A percentile compares a stretch with the other conserved stretches of the same genome.
Evolutionary conservation across 2,329 filamentous ascomycete genomes (phyloP).

Genomic region (Tolypocladium paradoxum): DNA sequence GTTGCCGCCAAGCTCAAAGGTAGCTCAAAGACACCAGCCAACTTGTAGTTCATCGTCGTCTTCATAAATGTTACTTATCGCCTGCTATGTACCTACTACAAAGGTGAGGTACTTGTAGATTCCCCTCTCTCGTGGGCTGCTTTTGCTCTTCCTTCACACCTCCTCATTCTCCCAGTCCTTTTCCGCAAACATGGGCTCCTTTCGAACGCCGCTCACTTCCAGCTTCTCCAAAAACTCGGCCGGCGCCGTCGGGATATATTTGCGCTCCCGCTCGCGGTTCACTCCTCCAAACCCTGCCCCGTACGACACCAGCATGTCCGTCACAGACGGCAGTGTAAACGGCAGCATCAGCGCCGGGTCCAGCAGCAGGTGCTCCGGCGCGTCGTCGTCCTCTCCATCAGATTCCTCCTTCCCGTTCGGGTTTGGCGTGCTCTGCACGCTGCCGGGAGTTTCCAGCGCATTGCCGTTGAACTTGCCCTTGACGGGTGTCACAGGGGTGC

Average conservation of each 20-base stretch:
- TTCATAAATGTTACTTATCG: background rate
- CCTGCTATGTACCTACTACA: background rate
- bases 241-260: constrained; percentile 92
- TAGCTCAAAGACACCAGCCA: background rate
- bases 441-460: constrained; percentile 31
- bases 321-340: constrained; percentile 89
- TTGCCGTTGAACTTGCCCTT: constrained; percentile 28
- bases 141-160: constrained; percentile 22
- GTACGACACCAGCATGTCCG: constrained; percentile 93
- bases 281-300: constrained; percentile 89
- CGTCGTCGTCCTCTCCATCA: constrained; percentile 47
- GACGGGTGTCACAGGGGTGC: constrained; percentile 33
- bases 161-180: constrained; percentile 60
- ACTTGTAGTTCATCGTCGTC: background rate
- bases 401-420: constrained; percentile 19
- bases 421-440: constrained; percentile 29
- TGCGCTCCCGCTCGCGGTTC: constrained; percentile 82
- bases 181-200: constrained; percentile 48
- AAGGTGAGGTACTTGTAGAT: background rate
- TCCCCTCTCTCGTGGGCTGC: background rate
- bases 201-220: constrained; percentile 48
- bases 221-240: constrained; percentile 87
- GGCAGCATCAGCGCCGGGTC: constrained; percentile 89
- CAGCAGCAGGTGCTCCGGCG: constrained; percentile 65
- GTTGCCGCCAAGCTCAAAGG: background rate